Evolutionary conservation across 2,329 filamentous ascomycete genomes (phyloP).

Genomic region (Venturia aucupariae): DNA sequence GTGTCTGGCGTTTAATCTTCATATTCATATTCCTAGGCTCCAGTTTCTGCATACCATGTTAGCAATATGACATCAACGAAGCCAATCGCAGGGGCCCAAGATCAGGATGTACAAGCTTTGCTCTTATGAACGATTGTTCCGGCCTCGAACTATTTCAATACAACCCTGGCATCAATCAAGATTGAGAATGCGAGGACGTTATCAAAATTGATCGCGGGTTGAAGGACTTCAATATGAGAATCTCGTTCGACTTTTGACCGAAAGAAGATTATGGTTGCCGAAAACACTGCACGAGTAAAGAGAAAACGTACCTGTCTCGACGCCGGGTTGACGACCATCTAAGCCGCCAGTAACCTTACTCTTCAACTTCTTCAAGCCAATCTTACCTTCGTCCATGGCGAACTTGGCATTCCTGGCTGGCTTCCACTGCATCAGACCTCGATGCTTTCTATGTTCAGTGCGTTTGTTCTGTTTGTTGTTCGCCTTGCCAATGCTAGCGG

Average conservation of each 20-base stretch:
- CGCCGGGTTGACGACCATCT: constrained; percentile 73
- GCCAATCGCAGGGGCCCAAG: neutral
- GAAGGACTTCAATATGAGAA: neutral
- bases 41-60: neutral
- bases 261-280: neutral
- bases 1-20: neutral
- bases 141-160: neutral
- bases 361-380: constrained; percentile 64
- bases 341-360: constrained; percentile 63
- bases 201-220: neutral
- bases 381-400: constrained; percentile 78
- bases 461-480: constrained; percentile 61
- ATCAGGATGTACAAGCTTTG: neutral
- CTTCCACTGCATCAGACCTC: constrained; percentile 91
- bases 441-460: constrained; percentile 69
- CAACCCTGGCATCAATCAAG: neutral
- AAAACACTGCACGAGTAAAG: neutral
- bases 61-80: neutral
- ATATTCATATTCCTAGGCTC: neutral
- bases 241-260: neutral
- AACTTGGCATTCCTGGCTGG: constrained; percentile 80
- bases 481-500: constrained; percentile 38
- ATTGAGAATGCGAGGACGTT: neutral
- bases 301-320: constrained; percentile 55
- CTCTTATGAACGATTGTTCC: neutral